Evolutionary conservation across 495 filamentous ascomycete species (phyloP).

Genomic region (Penicillium subrubescens): DNA sequence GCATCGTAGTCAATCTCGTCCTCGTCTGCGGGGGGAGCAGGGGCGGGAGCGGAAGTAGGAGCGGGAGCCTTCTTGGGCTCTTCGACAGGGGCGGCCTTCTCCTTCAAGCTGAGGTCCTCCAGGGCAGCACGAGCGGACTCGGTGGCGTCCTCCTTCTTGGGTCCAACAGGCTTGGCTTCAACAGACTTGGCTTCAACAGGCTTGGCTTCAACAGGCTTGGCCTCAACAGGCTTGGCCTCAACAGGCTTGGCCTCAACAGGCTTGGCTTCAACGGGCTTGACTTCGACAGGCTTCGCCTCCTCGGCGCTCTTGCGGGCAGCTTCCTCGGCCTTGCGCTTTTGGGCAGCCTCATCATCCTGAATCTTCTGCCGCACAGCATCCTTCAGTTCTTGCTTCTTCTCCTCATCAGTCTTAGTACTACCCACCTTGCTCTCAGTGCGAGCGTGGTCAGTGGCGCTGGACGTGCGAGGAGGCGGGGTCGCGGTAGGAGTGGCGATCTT

Average conservation of each 20-base stretch:
- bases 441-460: conserved; percentile 57
- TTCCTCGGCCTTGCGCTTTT: conserved; percentile 54
- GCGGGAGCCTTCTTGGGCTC: conserved; percentile 36
- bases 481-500: conserved; percentile 66
- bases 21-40: conserved; percentile 26
- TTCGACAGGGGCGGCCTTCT: conserved; percentile 38
- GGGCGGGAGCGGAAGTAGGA: conserved; percentile 12
- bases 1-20: conserved; percentile 56
- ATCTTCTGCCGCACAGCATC: conserved; percentile 67
- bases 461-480: conserved; percentile 59
- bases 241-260: conserved; percentile 37
- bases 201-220: conserved; percentile 46
- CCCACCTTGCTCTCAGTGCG: conserved; percentile 59
- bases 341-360: conserved; percentile 54
- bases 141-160: conserved; percentile 43
- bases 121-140: conserved; percentile 37
- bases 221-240: conserved; percentile 29
- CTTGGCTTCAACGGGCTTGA: conserved; percentile 38
- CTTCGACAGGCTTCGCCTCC: conserved; percentile 29
- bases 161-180: conserved; percentile 43
- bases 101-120: conserved; percentile 41
- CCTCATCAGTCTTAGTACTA: conserved; percentile 62
- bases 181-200: conserved; percentile 22
- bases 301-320: conserved; percentile 51
- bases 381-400: conserved; percentile 69